Base-by-base conservation (phyloP, 2,329 filamentous ascomycete species). In the Colletotrichum noveboracense region DNA sequence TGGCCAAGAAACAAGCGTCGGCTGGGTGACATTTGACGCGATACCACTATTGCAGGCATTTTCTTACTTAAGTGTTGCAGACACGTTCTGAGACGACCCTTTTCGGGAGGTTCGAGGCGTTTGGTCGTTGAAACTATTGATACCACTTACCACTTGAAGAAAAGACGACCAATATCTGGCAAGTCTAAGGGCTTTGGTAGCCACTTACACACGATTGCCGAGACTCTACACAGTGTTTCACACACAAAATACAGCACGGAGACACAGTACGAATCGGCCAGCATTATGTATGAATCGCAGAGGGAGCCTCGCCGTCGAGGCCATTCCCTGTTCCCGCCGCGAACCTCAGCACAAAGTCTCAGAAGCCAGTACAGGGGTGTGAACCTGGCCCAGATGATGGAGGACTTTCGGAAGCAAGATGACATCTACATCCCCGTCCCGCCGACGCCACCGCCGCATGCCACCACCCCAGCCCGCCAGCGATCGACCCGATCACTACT, bases 371-470 rank as follows among this genome's bases (percentile, higher is more conserved):
- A 76, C 65, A 73, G 64, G 65, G 70, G 52, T 4, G 32, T 64
- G 12, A 60, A 76, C 24, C 56, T 76, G 26, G 70, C 61, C 7
- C 74, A 76, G 13, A 43, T 76, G 34, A 76, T 76, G 26, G 70
- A 76, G 34, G 64, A 76, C 18, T 76, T 76, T 16, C 74, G 74
- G 26, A 68, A 69, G n/a, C 34, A 66, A n/a, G 74, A 74, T 28
- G 70, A 71, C 70, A 65, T 76, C 56, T 76, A 76, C 70, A 43
- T 74, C 9, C 74, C 74, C 5, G 58, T 76, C 28, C 74, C 74
- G 58, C 74, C 74, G 21, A 76, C 74, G 34, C 74, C 70, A 38
- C 74, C 74, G 12, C 74, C 74, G 26, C 66, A 62, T 21, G 30
- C 58, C 12, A 62, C 28, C 58, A 34, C 13, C 32, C 58, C 56